Percentiles rank a stretch among this genome's conserved stretches.
These are phyloP conservation scores for Ascochyta rabiei DNA, from an alignment of 2,329 filamentous ascomycete genomes.

Conservation along the genomic window DNA sequence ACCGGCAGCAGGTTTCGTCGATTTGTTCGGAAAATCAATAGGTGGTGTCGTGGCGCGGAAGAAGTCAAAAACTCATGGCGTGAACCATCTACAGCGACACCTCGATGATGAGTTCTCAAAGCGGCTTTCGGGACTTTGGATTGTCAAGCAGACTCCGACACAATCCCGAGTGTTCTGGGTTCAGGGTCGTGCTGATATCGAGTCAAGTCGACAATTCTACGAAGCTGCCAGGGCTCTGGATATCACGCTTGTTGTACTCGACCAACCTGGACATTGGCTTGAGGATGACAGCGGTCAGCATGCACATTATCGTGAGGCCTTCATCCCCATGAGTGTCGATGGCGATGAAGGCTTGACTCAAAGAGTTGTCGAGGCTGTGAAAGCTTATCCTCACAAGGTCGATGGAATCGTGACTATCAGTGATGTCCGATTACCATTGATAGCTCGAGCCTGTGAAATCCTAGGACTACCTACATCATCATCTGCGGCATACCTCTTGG, in stretches of 20 bases:
- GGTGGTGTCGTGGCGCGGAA: no score
- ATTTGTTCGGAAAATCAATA: no score
- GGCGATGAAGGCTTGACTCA: slow-evolving; percentile 29
- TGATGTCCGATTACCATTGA: slow-evolving; percentile 36
- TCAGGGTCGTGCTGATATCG: slow-evolving; percentile 1
- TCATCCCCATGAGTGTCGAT: slow-evolving; percentile 37
- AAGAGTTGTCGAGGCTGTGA: slow-evolving; percentile 20
- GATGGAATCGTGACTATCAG: slow-evolving; percentile 49
- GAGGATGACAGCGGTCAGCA: slow-evolving; percentile 43
- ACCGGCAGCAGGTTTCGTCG: no score
- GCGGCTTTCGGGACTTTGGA: no score
- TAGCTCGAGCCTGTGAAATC: slow-evolving; percentile 41
- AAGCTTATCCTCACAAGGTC: slow-evolving; percentile 29
- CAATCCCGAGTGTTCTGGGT: slow-evolving; percentile 9
- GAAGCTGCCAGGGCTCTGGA: slow-evolving; percentile 28
- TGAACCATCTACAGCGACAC: no score
- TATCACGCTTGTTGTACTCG: slow-evolving; percentile 48
- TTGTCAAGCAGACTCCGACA: background rate
- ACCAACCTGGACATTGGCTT: slow-evolving; percentile 50
- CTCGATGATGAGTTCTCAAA: no score
- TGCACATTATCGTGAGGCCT: slow-evolving; percentile 16
- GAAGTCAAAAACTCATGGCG: no score
- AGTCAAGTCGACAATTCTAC: background rate
- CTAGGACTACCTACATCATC: slow-evolving; percentile 43
- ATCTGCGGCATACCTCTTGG: slow-evolving; percentile 17